Conservation (phyloP, 805 yeast species). For the Sugiyamaella chiloensis region DNA sequence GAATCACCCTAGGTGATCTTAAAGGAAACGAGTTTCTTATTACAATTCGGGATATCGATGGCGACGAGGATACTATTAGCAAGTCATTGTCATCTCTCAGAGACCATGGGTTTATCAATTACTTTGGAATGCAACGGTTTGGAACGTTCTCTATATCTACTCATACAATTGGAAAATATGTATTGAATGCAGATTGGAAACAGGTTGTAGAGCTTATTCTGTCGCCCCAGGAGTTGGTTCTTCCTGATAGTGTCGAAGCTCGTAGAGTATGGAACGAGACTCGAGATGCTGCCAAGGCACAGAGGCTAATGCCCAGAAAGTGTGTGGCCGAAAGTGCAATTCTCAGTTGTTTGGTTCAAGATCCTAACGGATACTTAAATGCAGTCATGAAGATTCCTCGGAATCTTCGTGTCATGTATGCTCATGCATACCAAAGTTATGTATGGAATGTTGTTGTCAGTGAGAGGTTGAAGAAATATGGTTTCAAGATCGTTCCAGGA, state of each 20-base stretch:
- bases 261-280: slow-evolving; percentile 79
- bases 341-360: slow-evolving; percentile 54
- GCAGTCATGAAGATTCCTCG: slow-evolving; percentile 89
- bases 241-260: slow-evolving; percentile 80
- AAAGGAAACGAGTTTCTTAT: slow-evolving; percentile 86
- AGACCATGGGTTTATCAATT: slow-evolving; percentile 80
- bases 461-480: slow-evolving; percentile 66
- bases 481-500: slow-evolving; percentile 69
- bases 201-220: slow-evolving; percentile 74
- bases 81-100: slow-evolving; percentile 56
- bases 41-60: slow-evolving; percentile 70
- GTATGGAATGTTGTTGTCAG: slow-evolving; percentile 90
- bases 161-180: slow-evolving; percentile 72
- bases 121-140: slow-evolving; percentile 97
- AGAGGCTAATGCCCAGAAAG: slow-evolving; percentile 77
- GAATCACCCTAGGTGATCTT: slow-evolving; percentile 75
- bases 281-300: slow-evolving; percentile 59
- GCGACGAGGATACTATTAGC: slow-evolving; percentile 45
- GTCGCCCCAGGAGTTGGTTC: slow-evolving; percentile 79
- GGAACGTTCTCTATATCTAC: slow-evolving; percentile 95
- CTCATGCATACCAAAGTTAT: slow-evolving; percentile 95
- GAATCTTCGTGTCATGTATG: slow-evolving; percentile 89
- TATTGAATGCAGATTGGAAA: slow-evolving; percentile 73
- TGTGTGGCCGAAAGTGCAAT: slow-evolving; percentile 83
- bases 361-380: slow-evolving; percentile 59